phyloP scores from a whole-genome alignment of 495 filamentous ascomycete species.

The Thermochaetoides thermophila region DNA sequence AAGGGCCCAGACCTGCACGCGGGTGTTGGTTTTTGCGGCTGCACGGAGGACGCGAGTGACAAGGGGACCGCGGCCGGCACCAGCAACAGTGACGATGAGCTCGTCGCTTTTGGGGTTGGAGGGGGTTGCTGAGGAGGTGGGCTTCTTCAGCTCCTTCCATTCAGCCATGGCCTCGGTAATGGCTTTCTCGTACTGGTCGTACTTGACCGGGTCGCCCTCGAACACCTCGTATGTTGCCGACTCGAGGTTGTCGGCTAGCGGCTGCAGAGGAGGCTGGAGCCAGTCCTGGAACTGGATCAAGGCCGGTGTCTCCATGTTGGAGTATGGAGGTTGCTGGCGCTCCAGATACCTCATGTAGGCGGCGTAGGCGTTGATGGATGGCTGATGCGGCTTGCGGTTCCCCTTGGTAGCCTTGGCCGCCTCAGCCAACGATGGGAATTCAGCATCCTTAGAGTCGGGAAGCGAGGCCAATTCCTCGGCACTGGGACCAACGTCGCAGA shows the following conservation, averaged over 20 bases:
- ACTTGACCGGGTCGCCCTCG: conserved; percentile 96
- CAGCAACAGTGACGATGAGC: conserved; percentile 83
- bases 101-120: conserved; percentile 32
- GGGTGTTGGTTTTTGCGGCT: conserved; percentile 55
- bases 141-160: conserved; percentile 55
- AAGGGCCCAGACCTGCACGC: conserved; percentile 75
- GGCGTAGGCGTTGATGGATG: conserved; percentile 41
- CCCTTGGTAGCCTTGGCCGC: conserved; percentile 28
- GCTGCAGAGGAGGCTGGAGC: conserved; percentile 85
- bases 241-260: conserved; percentile 89
- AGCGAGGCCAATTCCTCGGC: conserved; percentile 32
- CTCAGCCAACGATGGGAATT: conserved; percentile 56
- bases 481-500: conserved; percentile 61
- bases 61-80: conserved; percentile 80
- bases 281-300: conserved; percentile 62
- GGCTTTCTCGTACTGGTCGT: conserved; percentile 83
- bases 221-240: conserved; percentile 98
- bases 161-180: conserved; percentile 71
- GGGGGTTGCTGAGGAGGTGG: conserved; percentile 39
- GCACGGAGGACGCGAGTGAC: conserved; percentile 75
- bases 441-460: conserved; percentile 23
- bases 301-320: conserved; percentile 30
- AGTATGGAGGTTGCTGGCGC: conserved; percentile 53
- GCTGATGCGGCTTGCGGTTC: conserved; percentile 15
- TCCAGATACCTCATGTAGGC: conserved; percentile 76